Evolutionary conservation across 257 asterid species (phyloP).

Genomic region (Perilla frutescens): DNA sequence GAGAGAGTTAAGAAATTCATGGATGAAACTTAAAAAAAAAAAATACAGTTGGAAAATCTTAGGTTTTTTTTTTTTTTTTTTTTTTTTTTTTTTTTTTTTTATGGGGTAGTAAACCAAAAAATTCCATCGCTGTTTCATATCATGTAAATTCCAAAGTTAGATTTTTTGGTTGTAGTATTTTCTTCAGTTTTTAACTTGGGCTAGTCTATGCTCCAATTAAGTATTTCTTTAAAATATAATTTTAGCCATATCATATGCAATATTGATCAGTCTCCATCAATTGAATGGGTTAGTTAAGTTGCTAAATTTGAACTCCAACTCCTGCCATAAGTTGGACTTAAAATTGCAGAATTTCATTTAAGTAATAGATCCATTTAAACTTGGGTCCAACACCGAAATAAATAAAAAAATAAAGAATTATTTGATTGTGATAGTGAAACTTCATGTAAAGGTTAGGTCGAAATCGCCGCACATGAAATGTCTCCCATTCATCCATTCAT

Average conservation of each 20-base stretch:
- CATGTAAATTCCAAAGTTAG: too few species aligned
- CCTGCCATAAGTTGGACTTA: not conserved
- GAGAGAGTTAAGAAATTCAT: too few species aligned
- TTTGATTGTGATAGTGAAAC: slow-evolving; percentile 18
- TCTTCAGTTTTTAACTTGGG: too few species aligned
- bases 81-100: too few species aligned
- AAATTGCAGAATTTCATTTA: not conserved
- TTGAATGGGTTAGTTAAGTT: not conserved
- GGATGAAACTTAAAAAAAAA: too few species aligned
- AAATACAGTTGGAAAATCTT: too few species aligned
- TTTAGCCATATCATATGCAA: not conserved
- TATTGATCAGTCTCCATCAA: not conserved
- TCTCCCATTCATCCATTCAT: slow-evolving; percentile 7
- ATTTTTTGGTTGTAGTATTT: too few species aligned
- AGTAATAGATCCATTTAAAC: not conserved
- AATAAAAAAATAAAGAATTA: slow-evolving; percentile 6
- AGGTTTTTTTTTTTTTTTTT: too few species aligned
- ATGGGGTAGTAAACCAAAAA: too few species aligned
- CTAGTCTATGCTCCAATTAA: too few species aligned
- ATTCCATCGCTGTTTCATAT: too few species aligned
- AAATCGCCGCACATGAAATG: slow-evolving; percentile 38
- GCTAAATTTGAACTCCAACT: not conserved
- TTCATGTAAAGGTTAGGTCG: slow-evolving; percentile 16
- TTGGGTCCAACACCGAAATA: slow-evolving; percentile 8
- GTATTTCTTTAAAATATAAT: too few species aligned